These are phyloP conservation scores for Sporobolomyces phaffii DNA, from an alignment of 768 basidiomycete genomes.

Conservation along the genomic window DNA sequence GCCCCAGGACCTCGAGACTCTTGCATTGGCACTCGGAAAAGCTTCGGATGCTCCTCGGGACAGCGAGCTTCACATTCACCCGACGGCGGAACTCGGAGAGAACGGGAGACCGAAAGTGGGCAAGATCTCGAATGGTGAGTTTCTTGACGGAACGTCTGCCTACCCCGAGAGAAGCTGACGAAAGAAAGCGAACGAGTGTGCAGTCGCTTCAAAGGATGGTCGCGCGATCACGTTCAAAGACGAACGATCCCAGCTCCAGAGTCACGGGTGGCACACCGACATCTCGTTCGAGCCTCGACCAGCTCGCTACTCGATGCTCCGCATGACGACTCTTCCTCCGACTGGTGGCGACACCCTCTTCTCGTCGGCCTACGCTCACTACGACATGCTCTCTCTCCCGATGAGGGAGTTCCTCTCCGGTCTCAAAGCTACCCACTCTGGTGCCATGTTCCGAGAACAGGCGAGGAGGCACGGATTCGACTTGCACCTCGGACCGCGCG, in stretches of 20 bases:
- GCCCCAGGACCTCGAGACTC: slow-evolving; percentile 41
- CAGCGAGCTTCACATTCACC: slow-evolving; percentile 44
- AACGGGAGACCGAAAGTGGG: slow-evolving; percentile 42
- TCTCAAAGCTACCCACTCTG: slow-evolving; percentile 43
- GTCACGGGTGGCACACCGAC: slow-evolving; percentile 36
- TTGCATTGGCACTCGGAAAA: slow-evolving; percentile 41
- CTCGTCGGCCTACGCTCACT: slow-evolving; percentile 42
- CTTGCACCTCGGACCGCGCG: slow-evolving; percentile 42
- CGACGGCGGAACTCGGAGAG: slow-evolving; percentile 40
- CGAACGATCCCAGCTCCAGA: slow-evolving; percentile 8
- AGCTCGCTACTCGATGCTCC: slow-evolving; percentile 44
- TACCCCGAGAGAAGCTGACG: too few relatives aligned
- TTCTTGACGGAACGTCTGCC: too few relatives aligned
- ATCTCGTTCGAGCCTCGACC: slow-evolving; percentile 47
- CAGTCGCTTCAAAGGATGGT: slow-evolving; percentile 4
- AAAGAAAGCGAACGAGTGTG: too few relatives aligned
- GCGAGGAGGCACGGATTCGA: slow-evolving; percentile 42
- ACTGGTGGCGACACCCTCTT: slow-evolving; percentile 43
- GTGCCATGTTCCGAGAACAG: slow-evolving; percentile 44
- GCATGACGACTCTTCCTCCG: slow-evolving; percentile 45
- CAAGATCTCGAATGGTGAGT: slow-evolving; percentile 41
- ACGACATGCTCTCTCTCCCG: slow-evolving; percentile 43
- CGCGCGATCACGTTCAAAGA: slow-evolving; percentile 27
- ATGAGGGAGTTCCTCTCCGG: slow-evolving; percentile 43
- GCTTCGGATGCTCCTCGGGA: slow-evolving; percentile 43